phyloP scores from a whole-genome alignment of 352 stramenopile genomes.

The Globisporangium nagaii region DNA sequence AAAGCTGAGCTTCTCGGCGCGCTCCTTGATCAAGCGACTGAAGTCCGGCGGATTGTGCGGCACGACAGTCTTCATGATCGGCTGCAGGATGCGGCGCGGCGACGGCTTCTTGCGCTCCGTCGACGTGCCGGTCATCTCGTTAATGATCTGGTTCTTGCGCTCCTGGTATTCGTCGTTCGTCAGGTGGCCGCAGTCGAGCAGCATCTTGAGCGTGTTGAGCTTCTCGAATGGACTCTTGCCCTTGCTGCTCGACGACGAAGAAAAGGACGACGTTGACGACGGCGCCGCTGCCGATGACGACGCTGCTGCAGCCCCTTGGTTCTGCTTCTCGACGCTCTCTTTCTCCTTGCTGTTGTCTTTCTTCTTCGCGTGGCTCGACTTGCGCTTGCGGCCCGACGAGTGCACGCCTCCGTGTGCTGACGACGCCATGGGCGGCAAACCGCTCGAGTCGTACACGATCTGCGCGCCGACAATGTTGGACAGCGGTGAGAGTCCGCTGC shows the following conservation, averaged over 20 bases:
- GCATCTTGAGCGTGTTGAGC: constrained; percentile 79
- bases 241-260: constrained; percentile 2
- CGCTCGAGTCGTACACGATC: background rate
- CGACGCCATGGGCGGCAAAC: background rate
- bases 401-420: background rate
- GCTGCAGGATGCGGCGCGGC: constrained; percentile 38
- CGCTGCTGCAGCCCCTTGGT: background rate
- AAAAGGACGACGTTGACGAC: no score
- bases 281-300: background rate
- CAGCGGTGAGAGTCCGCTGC: background rate
- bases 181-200: constrained; percentile 73
- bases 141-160: constrained; percentile 84
- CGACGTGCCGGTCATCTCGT: constrained; percentile 81
- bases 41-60: constrained; percentile 74
- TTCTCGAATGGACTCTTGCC: constrained; percentile 73
- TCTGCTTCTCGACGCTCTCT: constrained; percentile 1
- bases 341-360: constrained; percentile 14
- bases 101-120: constrained; percentile 56
- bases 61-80: constrained; percentile 77
- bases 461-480: background rate
- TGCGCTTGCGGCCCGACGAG: constrained; percentile 10
- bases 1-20: constrained; percentile 78
- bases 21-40: constrained; percentile 41
- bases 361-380: constrained; percentile 15
- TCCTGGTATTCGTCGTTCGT: constrained; percentile 77